Conservation (phyloP, 2,329 filamentous ascomycete species). For the Paramyrothecium sp. region DNA sequence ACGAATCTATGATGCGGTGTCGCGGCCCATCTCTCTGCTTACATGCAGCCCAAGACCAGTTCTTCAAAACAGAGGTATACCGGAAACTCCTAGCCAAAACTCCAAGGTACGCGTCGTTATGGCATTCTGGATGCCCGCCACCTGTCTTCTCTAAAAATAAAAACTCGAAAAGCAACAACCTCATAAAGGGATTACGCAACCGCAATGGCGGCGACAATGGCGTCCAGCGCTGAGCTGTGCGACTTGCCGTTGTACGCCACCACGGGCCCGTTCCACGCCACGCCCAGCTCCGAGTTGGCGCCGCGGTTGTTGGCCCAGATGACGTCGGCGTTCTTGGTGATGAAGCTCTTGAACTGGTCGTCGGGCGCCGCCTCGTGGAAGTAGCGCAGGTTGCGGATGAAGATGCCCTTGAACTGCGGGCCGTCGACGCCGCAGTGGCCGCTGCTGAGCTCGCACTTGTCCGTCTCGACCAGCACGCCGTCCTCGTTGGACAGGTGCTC, state of each 20-base stretch:
- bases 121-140: too few species aligned
- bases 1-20: not conserved
- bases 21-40: too few species aligned
- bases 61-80: too few species aligned
- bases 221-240: conserved; percentile 66
- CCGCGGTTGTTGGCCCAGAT: conserved; percentile 63
- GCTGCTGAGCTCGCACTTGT: conserved; percentile 28
- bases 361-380: conserved; percentile 52
- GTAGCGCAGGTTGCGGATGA: conserved; percentile 61
- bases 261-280: conserved; percentile 65
- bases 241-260: conserved; percentile 50
- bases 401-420: conserved; percentile 72
- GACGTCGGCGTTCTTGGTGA: conserved; percentile 60
- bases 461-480: conserved; percentile 42
- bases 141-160: too few species aligned
- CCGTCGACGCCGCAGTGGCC: conserved; percentile 45
- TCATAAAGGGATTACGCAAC: conserved; percentile 26
- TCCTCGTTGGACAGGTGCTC: conserved; percentile 37
- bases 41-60: too few species aligned
- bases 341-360: conserved; percentile 49
- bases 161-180: too few species aligned
- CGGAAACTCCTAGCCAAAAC: too few species aligned
- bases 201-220: conserved; percentile 59
- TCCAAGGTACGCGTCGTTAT: too few species aligned
- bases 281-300: conserved; percentile 49